Evolutionary conservation across 805 yeast species (phyloP), one percentile per base, ranked within the genome.

Genomic region (Candida loeiensis): DNA sequence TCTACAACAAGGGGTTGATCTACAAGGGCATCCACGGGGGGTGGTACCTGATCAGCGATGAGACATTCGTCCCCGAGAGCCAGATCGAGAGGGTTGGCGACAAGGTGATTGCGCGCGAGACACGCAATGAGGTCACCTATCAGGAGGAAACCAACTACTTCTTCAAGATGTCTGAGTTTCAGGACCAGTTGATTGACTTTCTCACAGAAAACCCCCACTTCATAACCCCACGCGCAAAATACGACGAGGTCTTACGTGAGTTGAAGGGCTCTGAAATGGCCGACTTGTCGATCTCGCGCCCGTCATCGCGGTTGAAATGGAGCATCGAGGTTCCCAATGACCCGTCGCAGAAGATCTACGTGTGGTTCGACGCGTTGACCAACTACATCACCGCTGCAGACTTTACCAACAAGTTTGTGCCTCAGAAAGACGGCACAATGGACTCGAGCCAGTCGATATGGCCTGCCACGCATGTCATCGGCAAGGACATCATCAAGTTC

Each of bases 11-110:
- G 33, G 91, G 86, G 0, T 76, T 65, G 48, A 85, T 93, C 2
- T 88, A 88, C 56, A 76, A 82, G 55, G 96, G 95, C 6, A 66
- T 74, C 21, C 99, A 93, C 58, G 62, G 76, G 36, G 99, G 99
- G 2, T 93, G 98, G 98, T 93, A 93, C 56, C 86, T 95, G 5
- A 69, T 91, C 5, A 83, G 95, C 36, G 99, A 93, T 56, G 99
- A 93, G 62, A 84, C 96, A 2, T 93, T 93, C 54, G 91, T 87
- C 53, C 85, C 98, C 0, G 95, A 82, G 45, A 62, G 77, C 2
- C 95, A 89, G 58, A 79, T 87, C 18, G 75, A 71, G 39, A 64
- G 62, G 34, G 40, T 54, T 6, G 37, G 59, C 7, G 52, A 53
- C 18, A 61, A 44, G 55, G 69, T 47, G 66, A 58, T 71, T 25